phyloP scores from a whole-genome alignment of 768 basidiomycete genomes.

The Panaeolus papilionaceus region DNA sequence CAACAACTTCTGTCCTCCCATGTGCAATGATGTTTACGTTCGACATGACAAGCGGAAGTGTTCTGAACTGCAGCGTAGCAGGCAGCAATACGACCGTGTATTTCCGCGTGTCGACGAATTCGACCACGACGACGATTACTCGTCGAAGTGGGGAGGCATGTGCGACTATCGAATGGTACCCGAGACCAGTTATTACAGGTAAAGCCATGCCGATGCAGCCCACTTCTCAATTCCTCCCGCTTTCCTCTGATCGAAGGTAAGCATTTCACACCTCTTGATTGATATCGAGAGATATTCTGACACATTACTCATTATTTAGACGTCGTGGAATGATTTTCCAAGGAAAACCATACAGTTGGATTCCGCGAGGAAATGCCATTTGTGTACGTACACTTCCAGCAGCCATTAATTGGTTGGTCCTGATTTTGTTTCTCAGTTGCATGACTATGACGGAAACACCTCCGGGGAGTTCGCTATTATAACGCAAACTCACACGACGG shows the following conservation, averaged over 20 bases:
- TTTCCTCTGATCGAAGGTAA: slow-evolving; percentile 48
- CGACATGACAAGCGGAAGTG: slow-evolving; percentile 42
- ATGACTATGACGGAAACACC: slow-evolving; percentile 27
- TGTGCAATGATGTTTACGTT: slow-evolving; percentile 48
- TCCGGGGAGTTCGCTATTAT: slow-evolving; percentile 41
- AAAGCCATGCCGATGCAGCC: slow-evolving; percentile 39
- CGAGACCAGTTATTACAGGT: slow-evolving; percentile 42
- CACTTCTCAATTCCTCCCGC: slow-evolving; percentile 48
- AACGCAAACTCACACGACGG: slow-evolving; percentile 36
- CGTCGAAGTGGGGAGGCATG: slow-evolving; percentile 42
- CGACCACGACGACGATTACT: slow-evolving; percentile 45
- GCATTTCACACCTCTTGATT: slow-evolving; percentile 23
- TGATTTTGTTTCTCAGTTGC: slow-evolving; percentile 25
- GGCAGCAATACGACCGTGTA: slow-evolving; percentile 46
- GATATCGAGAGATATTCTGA: background rate
- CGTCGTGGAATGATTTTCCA: slow-evolving; percentile 45
- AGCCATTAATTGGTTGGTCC: background rate
- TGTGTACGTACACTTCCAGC: slow-evolving; percentile 27
- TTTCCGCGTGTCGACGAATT: slow-evolving; percentile 44
- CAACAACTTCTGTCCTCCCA: slow-evolving; percentile 27
- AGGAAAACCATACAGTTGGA: slow-evolving; percentile 49
- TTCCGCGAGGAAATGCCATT: slow-evolving; percentile 31
- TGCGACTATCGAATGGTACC: slow-evolving; percentile 51
- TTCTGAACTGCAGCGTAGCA: slow-evolving; percentile 49
- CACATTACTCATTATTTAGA: slow-evolving; percentile 26